A percentile compares a stretch with the other conserved stretches of the same genome.
Conservation (phyloP, 2,329 filamentous ascomycete species). For the Paecilomyces formosus region DNA sequence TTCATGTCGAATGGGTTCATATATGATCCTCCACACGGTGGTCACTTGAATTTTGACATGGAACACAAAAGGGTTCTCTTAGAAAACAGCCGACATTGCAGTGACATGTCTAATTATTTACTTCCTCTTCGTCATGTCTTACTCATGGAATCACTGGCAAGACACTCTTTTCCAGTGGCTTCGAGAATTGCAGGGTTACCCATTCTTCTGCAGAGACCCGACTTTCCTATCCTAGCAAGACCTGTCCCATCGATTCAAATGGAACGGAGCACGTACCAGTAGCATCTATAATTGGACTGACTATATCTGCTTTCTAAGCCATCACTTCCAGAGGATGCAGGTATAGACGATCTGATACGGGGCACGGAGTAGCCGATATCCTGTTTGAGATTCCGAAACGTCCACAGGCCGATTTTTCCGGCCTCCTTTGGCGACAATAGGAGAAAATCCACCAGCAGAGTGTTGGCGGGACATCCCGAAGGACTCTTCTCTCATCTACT, state of each 20-base stretch:
- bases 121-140: background rate
- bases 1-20: background rate
- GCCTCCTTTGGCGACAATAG: background rate
- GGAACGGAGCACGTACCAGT: background rate
- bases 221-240: background rate
- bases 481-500: background rate
- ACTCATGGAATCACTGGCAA: background rate
- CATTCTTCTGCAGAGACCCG: background rate
- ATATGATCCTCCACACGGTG: background rate
- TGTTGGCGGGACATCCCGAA: background rate
- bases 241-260: background rate
- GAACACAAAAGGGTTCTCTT: background rate
- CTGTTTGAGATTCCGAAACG: background rate
- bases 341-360: background rate
- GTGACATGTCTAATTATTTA: background rate
- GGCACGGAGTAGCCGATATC: background rate
- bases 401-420: background rate
- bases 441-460: background rate
- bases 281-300: background rate
- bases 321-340: background rate
- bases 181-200: background rate
- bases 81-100: background rate
- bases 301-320: background rate
- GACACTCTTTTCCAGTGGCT: background rate
- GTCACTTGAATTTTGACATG: background rate